Percentiles rank a stretch among this genome's conserved stretches.
phyloP scores from a whole-genome alignment of 176 grass and related monocot genomes.

The Aegilops longissima region DNA sequence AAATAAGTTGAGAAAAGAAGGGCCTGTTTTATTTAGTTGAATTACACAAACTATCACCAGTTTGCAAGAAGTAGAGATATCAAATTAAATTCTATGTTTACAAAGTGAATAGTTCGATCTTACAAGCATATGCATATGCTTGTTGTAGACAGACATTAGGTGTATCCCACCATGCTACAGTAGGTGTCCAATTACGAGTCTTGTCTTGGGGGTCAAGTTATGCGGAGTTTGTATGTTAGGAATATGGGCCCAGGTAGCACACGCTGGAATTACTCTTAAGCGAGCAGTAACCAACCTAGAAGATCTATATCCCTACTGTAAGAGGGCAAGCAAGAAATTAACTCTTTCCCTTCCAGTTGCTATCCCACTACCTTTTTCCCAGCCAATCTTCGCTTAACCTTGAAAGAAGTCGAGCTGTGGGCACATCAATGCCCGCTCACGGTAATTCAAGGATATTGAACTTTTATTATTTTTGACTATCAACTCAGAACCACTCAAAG shows the following conservation, averaged over 20 bases:
- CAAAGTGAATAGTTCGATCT: neutral
- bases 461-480: neutral
- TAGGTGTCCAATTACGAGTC: neutral
- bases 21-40: constrained; percentile 10
- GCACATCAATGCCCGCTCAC: no score
- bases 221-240: neutral
- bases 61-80: neutral
- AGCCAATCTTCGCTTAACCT: neutral
- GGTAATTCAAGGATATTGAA: neutral
- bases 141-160: neutral
- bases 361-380: neutral
- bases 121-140: neutral
- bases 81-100: neutral
- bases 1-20: constrained; percentile 13
- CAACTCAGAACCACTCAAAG: neutral
- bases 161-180: neutral
- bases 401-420: neutral
- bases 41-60: neutral
- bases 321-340: neutral
- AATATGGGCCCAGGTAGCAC: neutral
- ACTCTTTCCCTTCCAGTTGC: neutral
- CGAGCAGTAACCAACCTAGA: neutral
- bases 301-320: neutral
- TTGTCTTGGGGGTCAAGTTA: neutral
- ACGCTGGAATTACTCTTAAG: neutral